These are phyloP conservation scores for Litchi chinensis DNA, from an alignment of 345 rosid species.

Conservation along the genomic window DNA sequence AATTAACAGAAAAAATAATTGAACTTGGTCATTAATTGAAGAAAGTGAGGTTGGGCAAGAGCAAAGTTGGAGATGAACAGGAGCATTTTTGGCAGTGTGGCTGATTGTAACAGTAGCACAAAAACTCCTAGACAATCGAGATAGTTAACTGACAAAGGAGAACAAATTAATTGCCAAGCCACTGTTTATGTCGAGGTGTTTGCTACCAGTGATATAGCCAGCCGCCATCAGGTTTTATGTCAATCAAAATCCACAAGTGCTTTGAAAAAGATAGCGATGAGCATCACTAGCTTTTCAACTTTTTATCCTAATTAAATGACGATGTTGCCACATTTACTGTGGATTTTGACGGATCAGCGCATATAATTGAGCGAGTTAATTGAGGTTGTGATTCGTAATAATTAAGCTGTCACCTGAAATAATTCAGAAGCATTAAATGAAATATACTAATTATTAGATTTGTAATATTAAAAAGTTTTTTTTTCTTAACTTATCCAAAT, in stretches of 20 bases:
- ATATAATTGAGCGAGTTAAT: background rate
- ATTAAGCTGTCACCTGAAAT: background rate
- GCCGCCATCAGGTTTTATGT: background rate
- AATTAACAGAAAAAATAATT: too few relatives aligned
- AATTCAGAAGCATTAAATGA: too few relatives aligned
- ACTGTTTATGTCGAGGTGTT: constrained; percentile 19
- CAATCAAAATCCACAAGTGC: background rate
- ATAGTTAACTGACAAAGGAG: constrained; percentile 8
- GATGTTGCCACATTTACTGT: too few relatives aligned
- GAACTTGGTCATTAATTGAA: background rate
- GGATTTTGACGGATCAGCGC: background rate
- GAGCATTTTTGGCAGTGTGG: background rate
- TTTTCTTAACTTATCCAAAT: too few relatives aligned
- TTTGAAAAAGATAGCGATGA: background rate
- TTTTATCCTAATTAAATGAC: too few relatives aligned
- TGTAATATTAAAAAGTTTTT: too few relatives aligned
- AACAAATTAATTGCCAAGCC: constrained; percentile 12
- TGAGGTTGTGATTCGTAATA: background rate
- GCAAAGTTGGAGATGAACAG: background rate
- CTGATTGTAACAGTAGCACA: too few relatives aligned
- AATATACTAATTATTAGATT: background rate
- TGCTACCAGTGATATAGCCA: background rate
- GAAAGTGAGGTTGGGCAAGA: background rate
- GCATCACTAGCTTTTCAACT: background rate
- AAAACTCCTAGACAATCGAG: background rate